A percentile compares a stretch with the other conserved stretches of the same genome.
Conservation (phyloP, 371 early-diverging fungal species). For the Mucor lusitanicus region DNA sequence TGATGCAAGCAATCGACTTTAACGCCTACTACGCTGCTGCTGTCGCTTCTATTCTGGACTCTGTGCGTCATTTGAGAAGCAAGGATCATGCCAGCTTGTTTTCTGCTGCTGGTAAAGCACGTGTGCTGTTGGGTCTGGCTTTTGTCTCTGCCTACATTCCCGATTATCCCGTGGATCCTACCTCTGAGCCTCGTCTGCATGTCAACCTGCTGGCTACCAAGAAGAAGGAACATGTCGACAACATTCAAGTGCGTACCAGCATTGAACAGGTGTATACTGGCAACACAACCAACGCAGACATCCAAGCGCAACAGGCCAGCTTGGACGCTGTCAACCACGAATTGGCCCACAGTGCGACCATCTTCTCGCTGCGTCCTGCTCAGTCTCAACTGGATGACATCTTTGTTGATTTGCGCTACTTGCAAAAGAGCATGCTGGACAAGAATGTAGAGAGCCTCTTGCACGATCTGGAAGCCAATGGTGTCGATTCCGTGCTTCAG, state of each 20-base stretch:
- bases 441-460: constrained; percentile 49
- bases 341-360: constrained; percentile 41
- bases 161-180: constrained; percentile 79
- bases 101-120: constrained; percentile 50
- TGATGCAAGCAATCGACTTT: constrained; percentile 15
- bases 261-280: constrained; percentile 67
- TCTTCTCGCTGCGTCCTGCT: constrained; percentile 70
- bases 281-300: constrained; percentile 48
- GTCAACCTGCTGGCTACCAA: constrained; percentile 54
- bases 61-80: constrained; percentile 21
- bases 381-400: constrained; percentile 73
- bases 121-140: constrained; percentile 57
- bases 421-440: constrained; percentile 68
- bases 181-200: constrained; percentile 67
- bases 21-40: constrained; percentile 28
- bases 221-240: constrained; percentile 42
- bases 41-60: constrained; percentile 14
- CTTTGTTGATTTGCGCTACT: constrained; percentile 73
- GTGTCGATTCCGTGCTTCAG: constrained; percentile 39
- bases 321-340: constrained; percentile 28
- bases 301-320: constrained; percentile 30
- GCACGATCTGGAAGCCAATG: constrained; percentile 39
- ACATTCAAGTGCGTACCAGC: constrained; percentile 54
- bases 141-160: constrained; percentile 75
- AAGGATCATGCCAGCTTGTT: constrained; percentile 21